These are phyloP conservation scores for Pseudonitzschia pungens DNA, from an alignment of 108 stramenopile species.

Conservation along the genomic window DNA sequence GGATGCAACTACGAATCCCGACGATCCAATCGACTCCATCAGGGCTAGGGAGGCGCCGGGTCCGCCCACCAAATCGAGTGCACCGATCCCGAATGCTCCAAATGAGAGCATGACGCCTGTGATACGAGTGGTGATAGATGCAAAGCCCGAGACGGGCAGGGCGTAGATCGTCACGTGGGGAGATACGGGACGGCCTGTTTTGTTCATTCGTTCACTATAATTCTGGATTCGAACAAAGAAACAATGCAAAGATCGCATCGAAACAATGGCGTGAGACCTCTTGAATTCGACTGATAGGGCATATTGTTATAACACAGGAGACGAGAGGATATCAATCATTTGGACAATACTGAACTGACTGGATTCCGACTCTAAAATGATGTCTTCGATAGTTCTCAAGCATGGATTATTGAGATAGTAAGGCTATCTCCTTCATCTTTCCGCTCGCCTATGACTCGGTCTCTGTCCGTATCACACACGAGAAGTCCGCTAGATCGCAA, in stretches of 20 bases:
- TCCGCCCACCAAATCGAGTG: constrained; percentile 73
- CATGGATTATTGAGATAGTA: too few relatives aligned
- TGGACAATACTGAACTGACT: too few relatives aligned
- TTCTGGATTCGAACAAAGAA: constrained; percentile 42
- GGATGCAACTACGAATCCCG: constrained; percentile 55
- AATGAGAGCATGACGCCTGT: constrained; percentile 85
- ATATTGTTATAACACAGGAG: too few relatives aligned
- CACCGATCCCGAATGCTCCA: constrained; percentile 80
- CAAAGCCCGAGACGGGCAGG: constrained; percentile 86
- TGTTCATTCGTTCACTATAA: constrained; percentile 75
- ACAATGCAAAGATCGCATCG: background rate
- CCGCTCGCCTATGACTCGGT: too few relatives aligned
- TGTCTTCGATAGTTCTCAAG: too few relatives aligned
- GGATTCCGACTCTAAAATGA: background rate
- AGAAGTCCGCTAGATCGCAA: too few relatives aligned
- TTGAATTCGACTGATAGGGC: too few relatives aligned
- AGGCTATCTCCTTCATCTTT: too few relatives aligned
- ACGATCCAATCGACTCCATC: constrained; percentile 73
- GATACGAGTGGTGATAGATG: constrained; percentile 92
- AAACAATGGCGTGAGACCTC: background rate
- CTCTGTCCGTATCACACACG: too few relatives aligned
- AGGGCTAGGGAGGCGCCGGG: constrained; percentile 66
- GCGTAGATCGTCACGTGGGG: constrained; percentile 96
- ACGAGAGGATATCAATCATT: too few relatives aligned
- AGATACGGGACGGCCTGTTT: constrained; percentile 87